phyloP scores from a whole-genome alignment of 2,329 filamentous ascomycete species.

The Anthostomella pinea region DNA sequence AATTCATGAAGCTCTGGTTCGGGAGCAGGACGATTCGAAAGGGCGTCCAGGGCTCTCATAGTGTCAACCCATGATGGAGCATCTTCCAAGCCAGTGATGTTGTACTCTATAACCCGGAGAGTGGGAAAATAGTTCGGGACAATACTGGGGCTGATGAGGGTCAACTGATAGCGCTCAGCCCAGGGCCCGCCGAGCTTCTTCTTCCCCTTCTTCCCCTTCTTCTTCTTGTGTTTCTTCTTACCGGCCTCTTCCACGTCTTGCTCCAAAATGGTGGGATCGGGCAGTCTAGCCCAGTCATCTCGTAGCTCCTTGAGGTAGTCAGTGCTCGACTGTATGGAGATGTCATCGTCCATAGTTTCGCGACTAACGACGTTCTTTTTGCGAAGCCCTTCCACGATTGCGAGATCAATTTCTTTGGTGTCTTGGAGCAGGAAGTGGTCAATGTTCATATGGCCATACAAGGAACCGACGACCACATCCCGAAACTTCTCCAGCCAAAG shows the following conservation, averaged over 20 bases:
- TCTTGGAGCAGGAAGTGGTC: conserved; percentile 96
- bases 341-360: conserved; percentile 45
- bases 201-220: conserved; percentile 52
- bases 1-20: conserved; percentile 13
- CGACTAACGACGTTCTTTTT: conserved; percentile 28
- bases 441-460: conserved; percentile 98
- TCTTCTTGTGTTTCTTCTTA: conserved; percentile 53
- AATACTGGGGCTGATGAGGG: conserved; percentile 79
- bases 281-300: conserved; percentile 73
- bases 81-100: conserved; percentile 73
- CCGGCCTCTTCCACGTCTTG: conserved; percentile 28
- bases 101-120: conserved; percentile 90
- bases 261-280: conserved; percentile 43
- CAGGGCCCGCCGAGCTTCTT: conserved; percentile 74
- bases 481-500: conserved; percentile 88
- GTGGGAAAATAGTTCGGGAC: conserved; percentile 93
- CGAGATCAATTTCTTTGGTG: conserved; percentile 68
- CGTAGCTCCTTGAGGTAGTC: conserved; percentile 80
- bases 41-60: conserved; percentile 8
- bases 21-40: not conserved
- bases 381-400: conserved; percentile 35
- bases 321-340: conserved; percentile 64
- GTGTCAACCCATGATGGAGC: conserved; percentile 41
- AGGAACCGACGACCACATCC: conserved; percentile 74
- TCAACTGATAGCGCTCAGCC: conserved; percentile 80